phyloP scores from a whole-genome alignment of 1,139 yeast species.

The Hemisphaericaspora xylofermentans region DNA sequence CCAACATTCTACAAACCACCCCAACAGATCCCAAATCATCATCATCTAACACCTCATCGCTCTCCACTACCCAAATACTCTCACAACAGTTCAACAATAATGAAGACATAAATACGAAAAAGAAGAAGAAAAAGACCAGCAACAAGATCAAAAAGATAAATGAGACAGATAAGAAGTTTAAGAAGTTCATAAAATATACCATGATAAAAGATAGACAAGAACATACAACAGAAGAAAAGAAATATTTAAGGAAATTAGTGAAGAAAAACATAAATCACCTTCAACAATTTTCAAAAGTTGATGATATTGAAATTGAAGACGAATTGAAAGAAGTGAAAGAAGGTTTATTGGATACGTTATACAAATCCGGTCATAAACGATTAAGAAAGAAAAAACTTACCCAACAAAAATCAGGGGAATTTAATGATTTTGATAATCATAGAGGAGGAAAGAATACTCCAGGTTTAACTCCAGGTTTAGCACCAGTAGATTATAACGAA shows the following conservation, averaged over 20 bases:
- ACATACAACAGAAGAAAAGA: constrained; percentile 45
- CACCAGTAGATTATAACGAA: constrained; percentile 73
- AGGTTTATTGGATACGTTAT: constrained; percentile 28
- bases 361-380: constrained; percentile 22
- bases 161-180: constrained; percentile 39
- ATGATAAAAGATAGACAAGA: constrained; percentile 39
- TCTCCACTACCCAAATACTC: constrained; percentile 24
- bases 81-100: constrained; percentile 12
- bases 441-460: constrained; percentile 49
- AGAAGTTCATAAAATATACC: constrained; percentile 51
- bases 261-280: constrained; percentile 49
- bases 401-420: constrained; percentile 1
- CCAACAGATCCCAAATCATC: constrained; percentile 8
- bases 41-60: constrained; percentile 6
- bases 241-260: constrained; percentile 49
- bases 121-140: constrained; percentile 26
- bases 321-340: constrained; percentile 46
- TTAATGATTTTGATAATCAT: constrained; percentile 43
- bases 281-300: constrained; percentile 44
- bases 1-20: constrained; percentile 40
- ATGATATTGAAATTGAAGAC: constrained; percentile 39
- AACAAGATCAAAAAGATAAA: constrained; percentile 35
- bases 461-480: constrained; percentile 88
- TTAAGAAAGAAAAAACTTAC: constrained; percentile 27
- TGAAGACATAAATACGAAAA: constrained; percentile 23